Evolutionary conservation across 192 early-diverging fungal species (phyloP), one percentile per base, ranked within the genome.

Genomic region (Chytriomyces sp.): DNA sequence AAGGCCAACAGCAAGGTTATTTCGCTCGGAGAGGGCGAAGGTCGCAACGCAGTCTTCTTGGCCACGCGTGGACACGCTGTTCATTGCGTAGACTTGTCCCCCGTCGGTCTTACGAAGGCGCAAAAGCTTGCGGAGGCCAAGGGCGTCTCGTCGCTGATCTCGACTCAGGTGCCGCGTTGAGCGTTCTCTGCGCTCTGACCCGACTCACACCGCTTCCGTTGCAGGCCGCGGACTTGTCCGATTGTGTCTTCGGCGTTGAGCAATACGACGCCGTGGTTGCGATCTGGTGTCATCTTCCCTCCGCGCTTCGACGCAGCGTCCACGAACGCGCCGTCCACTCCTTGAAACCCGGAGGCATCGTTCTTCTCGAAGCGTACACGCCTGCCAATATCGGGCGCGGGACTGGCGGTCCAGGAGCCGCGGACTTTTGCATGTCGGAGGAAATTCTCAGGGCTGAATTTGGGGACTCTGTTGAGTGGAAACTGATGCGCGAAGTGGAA

Each of bases 61-160:
- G 73, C 73, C n/a, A 75, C 53, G n/a, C 54, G 22, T 12, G 73
- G 73, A 10, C 71, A 74, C 32, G 19, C 54, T 31, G 73, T 75
- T 8, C 70, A 75, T 26, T 75, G 73, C 41, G 36, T 75, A 8
- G 73, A 75, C 52, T 6, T 75, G 31, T 25, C 12, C 37, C 12
- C 8, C 12, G 73, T 75, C 10, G 73, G 73, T 41, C 30, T 60
- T n/a, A 41, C 22, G 25, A 72, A 72, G 33, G 39, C 41, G 6
- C 26, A 17, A 12, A 4, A 22, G 17, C 39, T 39, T 37, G 71
- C 71, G 7, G 34, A 73, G 3, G 30, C 25, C 25, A 39, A 70
- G n/a, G 40, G 65, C 17, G 64, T 72, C 39, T 55, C 6, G 4
- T 58, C 56, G 8, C 59, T 5, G 5, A 25, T 61, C 10, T 36